Evolutionary conservation across 2,329 filamentous ascomycete genomes (phyloP).

Genomic region (Cordyceps sp.): DNA sequence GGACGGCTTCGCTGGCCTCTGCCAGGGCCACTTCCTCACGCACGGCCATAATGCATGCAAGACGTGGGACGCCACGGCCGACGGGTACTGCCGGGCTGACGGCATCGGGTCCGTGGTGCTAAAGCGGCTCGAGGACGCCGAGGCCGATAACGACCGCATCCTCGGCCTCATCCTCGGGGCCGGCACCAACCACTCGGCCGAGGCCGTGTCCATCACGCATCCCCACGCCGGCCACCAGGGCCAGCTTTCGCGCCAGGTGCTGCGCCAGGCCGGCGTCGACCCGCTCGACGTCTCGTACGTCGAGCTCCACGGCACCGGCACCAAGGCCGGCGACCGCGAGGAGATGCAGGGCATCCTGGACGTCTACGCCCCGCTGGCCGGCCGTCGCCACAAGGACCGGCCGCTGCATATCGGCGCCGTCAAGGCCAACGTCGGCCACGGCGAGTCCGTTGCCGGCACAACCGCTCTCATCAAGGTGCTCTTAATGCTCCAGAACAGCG

Average conservation of each 20-base stretch:
- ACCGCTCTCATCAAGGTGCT: background rate
- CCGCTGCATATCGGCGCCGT: background rate
- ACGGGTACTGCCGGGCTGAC: constrained; percentile 38
- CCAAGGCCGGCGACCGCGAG: background rate
- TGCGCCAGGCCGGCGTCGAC: background rate
- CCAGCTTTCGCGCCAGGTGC: background rate
- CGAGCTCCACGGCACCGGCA: background rate
- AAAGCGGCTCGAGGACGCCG: constrained; percentile 29
- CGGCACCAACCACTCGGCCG: constrained; percentile 34
- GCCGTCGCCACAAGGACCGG: background rate
- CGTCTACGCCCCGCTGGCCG: background rate
- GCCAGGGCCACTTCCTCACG: constrained; percentile 49
- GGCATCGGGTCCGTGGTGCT: constrained; percentile 28
- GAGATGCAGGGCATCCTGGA: background rate
- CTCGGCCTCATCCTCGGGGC: constrained; percentile 45
- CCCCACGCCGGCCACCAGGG: background rate
- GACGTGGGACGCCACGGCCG: constrained; percentile 45
- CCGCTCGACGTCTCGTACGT: background rate
- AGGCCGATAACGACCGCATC: constrained; percentile 45
- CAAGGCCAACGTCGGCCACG: background rate
- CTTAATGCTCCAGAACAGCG: background rate
- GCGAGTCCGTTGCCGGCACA: background rate
- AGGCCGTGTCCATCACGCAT: background rate
- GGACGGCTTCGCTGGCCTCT: constrained; percentile 46
- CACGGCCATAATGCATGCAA: constrained; percentile 18